These are phyloP conservation scores for Suillus plorans DNA, from an alignment of 768 basidiomycete genomes.

Conservation along the genomic window DNA sequence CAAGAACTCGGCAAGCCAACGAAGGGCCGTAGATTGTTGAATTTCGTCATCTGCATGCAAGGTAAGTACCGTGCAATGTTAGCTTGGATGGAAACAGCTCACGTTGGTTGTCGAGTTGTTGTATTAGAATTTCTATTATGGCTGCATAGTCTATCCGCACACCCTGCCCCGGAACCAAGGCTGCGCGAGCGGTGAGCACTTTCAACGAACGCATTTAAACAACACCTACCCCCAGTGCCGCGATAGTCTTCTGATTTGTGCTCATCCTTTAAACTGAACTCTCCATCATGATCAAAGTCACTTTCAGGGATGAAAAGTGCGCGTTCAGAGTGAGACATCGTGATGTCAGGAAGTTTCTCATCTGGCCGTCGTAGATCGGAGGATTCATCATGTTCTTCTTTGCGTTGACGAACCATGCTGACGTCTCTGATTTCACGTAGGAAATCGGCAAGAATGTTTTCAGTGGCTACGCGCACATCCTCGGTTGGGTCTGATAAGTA, in stretches of 20 bases:
- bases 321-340: slow-evolving; percentile 55
- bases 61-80: slow-evolving; percentile 1
- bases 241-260: slow-evolving; percentile 52
- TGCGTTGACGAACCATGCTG: slow-evolving; percentile 66
- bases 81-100: slow-evolving; percentile 30
- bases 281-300: slow-evolving; percentile 42
- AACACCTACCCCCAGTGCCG: slow-evolving; percentile 61
- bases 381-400: slow-evolving; percentile 51
- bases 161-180: slow-evolving; percentile 93
- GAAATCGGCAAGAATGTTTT: slow-evolving; percentile 86
- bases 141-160: slow-evolving; percentile 89
- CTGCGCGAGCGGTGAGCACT: slow-evolving; percentile 34
- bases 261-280: slow-evolving; percentile 44
- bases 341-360: slow-evolving; percentile 61
- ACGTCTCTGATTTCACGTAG: slow-evolving; percentile 89
- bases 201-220: background rate
- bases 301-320: slow-evolving; percentile 54
- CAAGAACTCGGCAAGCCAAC: slow-evolving; percentile 91
- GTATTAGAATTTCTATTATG: slow-evolving; percentile 90
- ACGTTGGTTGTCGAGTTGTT: slow-evolving; percentile 85
- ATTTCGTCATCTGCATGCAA: slow-evolving; percentile 73
- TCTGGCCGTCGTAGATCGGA: slow-evolving; percentile 40
- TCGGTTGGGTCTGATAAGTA: slow-evolving; percentile 95
- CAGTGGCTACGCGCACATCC: slow-evolving; percentile 90
- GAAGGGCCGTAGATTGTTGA: slow-evolving; percentile 90